A percentile compares a stretch with the other conserved stretches of the same genome.
These are phyloP conservation scores for Cordyceps cicadae DNA, from an alignment of 2,329 filamentous ascomycete genomes.

Conservation along the genomic window DNA sequence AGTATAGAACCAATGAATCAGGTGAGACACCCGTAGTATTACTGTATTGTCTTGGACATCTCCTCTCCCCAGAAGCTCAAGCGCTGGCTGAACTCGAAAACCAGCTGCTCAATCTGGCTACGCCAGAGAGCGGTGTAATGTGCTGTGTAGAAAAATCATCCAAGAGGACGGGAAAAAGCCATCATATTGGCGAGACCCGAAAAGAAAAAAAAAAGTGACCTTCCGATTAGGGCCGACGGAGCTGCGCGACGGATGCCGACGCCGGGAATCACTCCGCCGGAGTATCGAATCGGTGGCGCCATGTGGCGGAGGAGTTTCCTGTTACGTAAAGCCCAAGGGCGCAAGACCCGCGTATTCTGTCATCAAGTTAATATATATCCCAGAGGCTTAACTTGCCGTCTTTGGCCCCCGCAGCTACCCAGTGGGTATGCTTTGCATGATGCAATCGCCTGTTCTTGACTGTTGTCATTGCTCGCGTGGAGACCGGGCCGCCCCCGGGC, in stretches of 20 bases:
- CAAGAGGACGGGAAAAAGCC: no score
- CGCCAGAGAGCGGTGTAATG: no score
- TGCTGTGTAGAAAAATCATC: no score
- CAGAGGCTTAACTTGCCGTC: slow-evolving; percentile 93
- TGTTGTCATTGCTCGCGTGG: slow-evolving; percentile 16
- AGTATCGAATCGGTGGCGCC: no score
- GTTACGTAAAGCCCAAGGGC: neutral
- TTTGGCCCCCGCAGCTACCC: slow-evolving; percentile 84
- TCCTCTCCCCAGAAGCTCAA: neutral
- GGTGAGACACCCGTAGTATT: no score
- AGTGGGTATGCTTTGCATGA: slow-evolving; percentile 66
- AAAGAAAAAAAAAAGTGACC: neutral
- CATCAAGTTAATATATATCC: slow-evolving; percentile 65
- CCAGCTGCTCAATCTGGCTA: slow-evolving; percentile 2
- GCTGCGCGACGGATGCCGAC: no score
- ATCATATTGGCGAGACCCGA: neutral
- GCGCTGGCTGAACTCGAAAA: neutral
- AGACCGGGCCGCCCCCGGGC: slow-evolving; percentile 8
- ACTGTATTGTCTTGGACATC: no score
- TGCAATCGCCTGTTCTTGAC: slow-evolving; percentile 57
- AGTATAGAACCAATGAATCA: neutral
- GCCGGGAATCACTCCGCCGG: no score
- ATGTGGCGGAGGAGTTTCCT: neutral
- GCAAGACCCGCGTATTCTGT: neutral
- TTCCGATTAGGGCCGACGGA: neutral